Conservation (phyloP, 768 basidiomycete species). For the Lactifluus subvellereus region DNA sequence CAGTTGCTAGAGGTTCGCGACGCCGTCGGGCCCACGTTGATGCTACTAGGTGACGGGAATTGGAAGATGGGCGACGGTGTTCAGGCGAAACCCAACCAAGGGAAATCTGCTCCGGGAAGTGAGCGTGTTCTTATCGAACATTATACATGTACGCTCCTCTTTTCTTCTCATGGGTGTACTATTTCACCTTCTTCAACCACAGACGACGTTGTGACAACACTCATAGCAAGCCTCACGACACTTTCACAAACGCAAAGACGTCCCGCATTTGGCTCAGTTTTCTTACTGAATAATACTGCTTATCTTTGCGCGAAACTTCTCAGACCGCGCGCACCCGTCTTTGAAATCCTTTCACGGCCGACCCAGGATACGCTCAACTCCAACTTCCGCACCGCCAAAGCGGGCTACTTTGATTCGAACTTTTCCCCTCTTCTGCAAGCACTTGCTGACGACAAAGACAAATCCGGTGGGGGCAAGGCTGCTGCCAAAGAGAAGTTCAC, state of each 20-base stretch:
- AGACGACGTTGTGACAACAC: constrained; percentile 74
- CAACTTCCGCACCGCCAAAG: constrained; percentile 74
- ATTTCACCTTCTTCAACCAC: not conserved
- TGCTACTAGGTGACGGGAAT: constrained; percentile 77
- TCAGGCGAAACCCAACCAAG: constrained; percentile 41
- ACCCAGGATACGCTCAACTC: constrained; percentile 59
- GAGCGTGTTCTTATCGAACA: constrained; percentile 64
- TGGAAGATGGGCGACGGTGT: constrained; percentile 90
- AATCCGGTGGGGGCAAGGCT: constrained; percentile 38
- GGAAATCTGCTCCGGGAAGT: constrained; percentile 46
- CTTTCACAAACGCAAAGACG: constrained; percentile 56
- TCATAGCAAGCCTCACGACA: constrained; percentile 52
- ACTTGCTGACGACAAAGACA: constrained; percentile 45
- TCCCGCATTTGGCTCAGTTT: constrained; percentile 65
- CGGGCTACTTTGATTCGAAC: constrained; percentile 78
- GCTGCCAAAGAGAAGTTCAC: constrained; percentile 80
- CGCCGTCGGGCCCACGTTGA: constrained; percentile 59
- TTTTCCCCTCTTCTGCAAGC: constrained; percentile 71
- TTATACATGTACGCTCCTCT: constrained; percentile 53
- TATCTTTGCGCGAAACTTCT: constrained; percentile 61
- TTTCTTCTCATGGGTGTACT: not conserved
- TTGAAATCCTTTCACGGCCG: constrained; percentile 51
- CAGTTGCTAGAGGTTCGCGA: constrained; percentile 62
- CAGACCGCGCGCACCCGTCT: constrained; percentile 42
- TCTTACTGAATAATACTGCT: constrained; percentile 74